Conservation (phyloP, 345 rosid genomes). For the Bruguiera sexangula region DNA sequence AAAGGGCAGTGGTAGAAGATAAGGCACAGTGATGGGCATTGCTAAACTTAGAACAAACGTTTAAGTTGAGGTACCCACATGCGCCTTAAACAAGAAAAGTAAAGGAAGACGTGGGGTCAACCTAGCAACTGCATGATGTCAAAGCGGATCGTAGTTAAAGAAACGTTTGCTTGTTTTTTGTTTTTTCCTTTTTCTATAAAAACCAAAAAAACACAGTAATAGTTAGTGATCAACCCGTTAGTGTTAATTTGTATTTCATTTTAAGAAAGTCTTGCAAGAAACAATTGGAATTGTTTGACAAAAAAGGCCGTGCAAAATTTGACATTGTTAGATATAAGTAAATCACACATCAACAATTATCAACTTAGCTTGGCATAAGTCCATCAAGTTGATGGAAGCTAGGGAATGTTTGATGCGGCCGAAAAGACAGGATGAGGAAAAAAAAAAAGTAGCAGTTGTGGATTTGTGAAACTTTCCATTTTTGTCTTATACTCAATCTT, state of each 20-base stretch:
- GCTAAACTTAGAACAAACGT: slow-evolving; percentile 20
- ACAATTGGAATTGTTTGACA: slow-evolving; percentile 12
- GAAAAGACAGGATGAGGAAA: neutral
- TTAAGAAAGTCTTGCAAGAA: slow-evolving; percentile 3
- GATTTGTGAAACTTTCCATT: slow-evolving; percentile 1
- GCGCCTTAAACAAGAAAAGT: slow-evolving; percentile 10
- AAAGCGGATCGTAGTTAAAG: neutral
- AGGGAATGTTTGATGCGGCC: neutral
- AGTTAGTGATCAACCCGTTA: too few species aligned
- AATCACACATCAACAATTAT: slow-evolving; percentile 22
- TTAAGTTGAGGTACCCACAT: slow-evolving; percentile 25
- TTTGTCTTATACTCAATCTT: neutral
- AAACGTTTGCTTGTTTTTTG: neutral
- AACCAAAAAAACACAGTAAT: too few species aligned
- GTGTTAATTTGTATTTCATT: neutral
- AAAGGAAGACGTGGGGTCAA: slow-evolving; percentile 17
- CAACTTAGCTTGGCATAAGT: slow-evolving; percentile 29
- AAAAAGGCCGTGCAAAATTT: slow-evolving; percentile 27
- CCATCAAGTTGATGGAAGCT: slow-evolving; percentile 23
- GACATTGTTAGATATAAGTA: slow-evolving; percentile 29
- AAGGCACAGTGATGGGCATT: slow-evolving; percentile 38
- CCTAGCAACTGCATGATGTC: slow-evolving; percentile 14
- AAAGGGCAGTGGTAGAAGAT: slow-evolving; percentile 29
- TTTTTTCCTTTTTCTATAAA: too few species aligned
- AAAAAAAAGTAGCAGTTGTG: neutral